Evolutionary conservation across 768 basidiomycete species (phyloP), one percentile per base, ranked within the genome.

Genomic region (Collybia mongolica): DNA sequence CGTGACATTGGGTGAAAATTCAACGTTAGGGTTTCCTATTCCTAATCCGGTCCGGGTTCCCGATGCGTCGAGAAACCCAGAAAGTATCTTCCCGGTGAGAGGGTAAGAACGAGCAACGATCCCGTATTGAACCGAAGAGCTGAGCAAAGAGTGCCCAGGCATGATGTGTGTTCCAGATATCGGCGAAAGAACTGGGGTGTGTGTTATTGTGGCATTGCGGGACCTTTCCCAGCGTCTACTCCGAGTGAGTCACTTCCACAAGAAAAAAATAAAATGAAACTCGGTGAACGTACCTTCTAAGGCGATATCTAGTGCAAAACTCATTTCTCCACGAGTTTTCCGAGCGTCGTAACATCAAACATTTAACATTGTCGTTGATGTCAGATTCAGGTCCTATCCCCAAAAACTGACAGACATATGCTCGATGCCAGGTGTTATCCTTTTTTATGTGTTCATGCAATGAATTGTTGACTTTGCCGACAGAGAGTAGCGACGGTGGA

Each of bases 401-500:
- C 39, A 90, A 63, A 60, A 82, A 83, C 62, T 85, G 84, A 46
- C 73, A 79, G 53, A 83, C 70, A 65, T 89, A 90, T 23, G 91
- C 90, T 18, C 81, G 72, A 44, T 79, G 75, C 90, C 90, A 93
- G 29, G 88, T 91, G 60, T 81, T 84, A 52, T 93, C 90, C 58
- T 88, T 77, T 48, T 77, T 77, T 75, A 90, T 70, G 75, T 90
- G 89, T 54, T 76, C 70, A 61, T 76, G 72, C 49, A 90, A 73
- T 51, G 60, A 61, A 41, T 64, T 69, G 66, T 75, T 77, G 52
- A 84, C 81, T 56, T 67, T 62, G 18, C 75, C 74, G 56, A 93
- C 79, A 1, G 76, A 67, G 39, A 83, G 62, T 28, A 93, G 78
- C 3, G 81, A 74, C 1, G 71, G 74, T 0, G 88, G 88, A 58